Percentiles rank a stretch among this genome's conserved stretches.
Evolutionary conservation across 2,329 filamentous ascomycete species (phyloP).

Genomic region (Aspergillus sp.): DNA sequence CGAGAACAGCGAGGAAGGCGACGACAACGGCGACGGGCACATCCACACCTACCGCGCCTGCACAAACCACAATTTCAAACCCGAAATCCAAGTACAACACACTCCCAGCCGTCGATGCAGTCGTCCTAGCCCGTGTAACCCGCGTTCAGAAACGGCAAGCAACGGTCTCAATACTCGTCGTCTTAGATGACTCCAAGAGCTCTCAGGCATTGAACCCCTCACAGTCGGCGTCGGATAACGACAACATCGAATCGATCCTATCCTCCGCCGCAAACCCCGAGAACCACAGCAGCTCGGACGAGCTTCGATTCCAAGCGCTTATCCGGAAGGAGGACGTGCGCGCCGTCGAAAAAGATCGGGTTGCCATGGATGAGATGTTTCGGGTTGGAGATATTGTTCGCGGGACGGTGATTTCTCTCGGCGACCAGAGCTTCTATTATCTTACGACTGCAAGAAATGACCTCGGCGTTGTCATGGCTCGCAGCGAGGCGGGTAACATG

Average conservation of each 20-base stretch:
- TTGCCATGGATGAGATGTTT: conserved; percentile 88
- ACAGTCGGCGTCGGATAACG: conserved; percentile 33
- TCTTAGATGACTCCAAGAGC: conserved; percentile 54
- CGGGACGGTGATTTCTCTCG: conserved; percentile 83
- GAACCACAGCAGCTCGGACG: conserved; percentile 56
- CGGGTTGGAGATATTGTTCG: conserved; percentile 88
- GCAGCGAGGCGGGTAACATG: conserved; percentile 79
- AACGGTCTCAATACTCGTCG: conserved; percentile 79
- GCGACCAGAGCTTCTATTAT: conserved; percentile 94
- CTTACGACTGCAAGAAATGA: conserved; percentile 90
- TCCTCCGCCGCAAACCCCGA: conserved; percentile 40
- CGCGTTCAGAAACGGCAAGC: conserved; percentile 84
- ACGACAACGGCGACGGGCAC: conserved; percentile 6
- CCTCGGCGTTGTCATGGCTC: conserved; percentile 89
- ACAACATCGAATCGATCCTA: conserved; percentile 39
- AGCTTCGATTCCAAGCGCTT: conserved; percentile 72
- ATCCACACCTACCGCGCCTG: conserved; percentile 7
- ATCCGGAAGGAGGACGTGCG: conserved; percentile 89
- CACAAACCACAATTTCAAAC: conserved; percentile 9
- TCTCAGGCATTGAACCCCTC: conserved; percentile 20
- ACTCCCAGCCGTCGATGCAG: conserved; percentile 76
- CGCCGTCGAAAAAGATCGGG: conserved; percentile 92
- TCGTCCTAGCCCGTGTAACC: conserved; percentile 81
- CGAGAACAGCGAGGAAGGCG: conserved; percentile 8
- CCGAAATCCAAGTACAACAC: conserved; percentile 62